These are phyloP conservation scores for Chytriomyces confervae DNA, from an alignment of 192 early-diverging fungal species.

Conservation along the genomic window DNA sequence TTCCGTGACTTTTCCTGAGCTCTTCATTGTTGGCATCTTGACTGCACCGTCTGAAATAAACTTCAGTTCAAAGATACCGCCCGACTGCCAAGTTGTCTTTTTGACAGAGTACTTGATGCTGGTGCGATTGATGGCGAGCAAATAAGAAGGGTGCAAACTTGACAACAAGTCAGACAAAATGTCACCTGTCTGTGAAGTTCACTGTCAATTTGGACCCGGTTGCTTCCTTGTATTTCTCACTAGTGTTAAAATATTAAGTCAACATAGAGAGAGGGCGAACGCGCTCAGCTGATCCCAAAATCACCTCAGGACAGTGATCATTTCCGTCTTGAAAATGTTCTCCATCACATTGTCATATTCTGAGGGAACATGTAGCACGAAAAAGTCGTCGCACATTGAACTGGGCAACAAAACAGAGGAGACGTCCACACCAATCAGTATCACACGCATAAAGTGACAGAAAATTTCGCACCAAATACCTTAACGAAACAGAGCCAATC, in stretches of 20 bases:
- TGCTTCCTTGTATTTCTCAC: slow-evolving; percentile 52
- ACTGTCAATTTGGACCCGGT: slow-evolving; percentile 41
- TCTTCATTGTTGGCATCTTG: slow-evolving; percentile 45
- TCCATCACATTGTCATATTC: slow-evolving; percentile 66
- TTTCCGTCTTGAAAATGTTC: slow-evolving; percentile 64
- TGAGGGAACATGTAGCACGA: slow-evolving; percentile 58
- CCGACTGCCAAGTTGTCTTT: slow-evolving; percentile 63
- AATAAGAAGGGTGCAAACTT: slow-evolving; percentile 20
- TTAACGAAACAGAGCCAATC: slow-evolving; percentile 56
- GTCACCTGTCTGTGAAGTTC: slow-evolving; percentile 52
- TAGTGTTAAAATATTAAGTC: slow-evolving; percentile 8
- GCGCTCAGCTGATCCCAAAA: background rate
- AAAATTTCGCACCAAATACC: slow-evolving; percentile 28
- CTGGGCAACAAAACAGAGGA: slow-evolving; percentile 12
- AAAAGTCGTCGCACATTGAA: slow-evolving; percentile 58
- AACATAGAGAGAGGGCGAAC: background rate
- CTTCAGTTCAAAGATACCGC: slow-evolving; percentile 51
- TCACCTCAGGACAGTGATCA: slow-evolving; percentile 62
- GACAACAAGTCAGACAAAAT: background rate
- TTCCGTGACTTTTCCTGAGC: slow-evolving; percentile 52
- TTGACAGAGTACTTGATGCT: slow-evolving; percentile 65
- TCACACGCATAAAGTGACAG: background rate
- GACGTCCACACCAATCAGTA: background rate
- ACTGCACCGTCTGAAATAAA: slow-evolving; percentile 47
- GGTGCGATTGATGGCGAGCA: background rate